Conservation (phyloP, 805 yeast genomes). For the Brettanomyces naardenensis region DNA sequence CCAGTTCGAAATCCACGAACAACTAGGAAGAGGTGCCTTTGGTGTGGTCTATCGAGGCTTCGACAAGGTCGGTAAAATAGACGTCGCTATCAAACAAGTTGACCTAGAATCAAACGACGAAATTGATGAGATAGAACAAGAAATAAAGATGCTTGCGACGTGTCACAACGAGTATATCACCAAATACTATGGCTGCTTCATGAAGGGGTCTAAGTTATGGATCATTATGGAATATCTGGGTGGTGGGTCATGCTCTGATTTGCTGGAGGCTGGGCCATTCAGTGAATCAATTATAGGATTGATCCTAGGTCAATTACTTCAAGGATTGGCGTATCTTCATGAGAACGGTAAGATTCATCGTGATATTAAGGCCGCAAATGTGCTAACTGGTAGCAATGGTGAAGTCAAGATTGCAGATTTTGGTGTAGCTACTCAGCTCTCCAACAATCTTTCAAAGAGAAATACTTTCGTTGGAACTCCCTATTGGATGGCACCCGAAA, state of each 20-base stretch:
- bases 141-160: conserved; percentile 59
- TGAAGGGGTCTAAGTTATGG: conserved; percentile 64
- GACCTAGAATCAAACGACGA: conserved; percentile 69
- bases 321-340: conserved; percentile 62
- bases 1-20: conserved; percentile 40
- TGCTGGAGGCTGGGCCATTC: conserved; percentile 53
- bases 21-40: conserved; percentile 73
- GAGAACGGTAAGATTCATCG: conserved; percentile 75
- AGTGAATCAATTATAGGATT: conserved; percentile 46
- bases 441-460: conserved; percentile 46
- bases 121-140: conserved; percentile 64
- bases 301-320: conserved; percentile 45
- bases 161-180: conserved; percentile 61
- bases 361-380: conserved; percentile 91
- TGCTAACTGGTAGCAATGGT: conserved; percentile 60
- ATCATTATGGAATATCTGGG: conserved; percentile 76
- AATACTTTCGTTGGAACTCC: conserved; percentile 17
- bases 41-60: conserved; percentile 67
- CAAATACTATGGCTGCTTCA: conserved; percentile 62
- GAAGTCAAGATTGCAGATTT: conserved; percentile 89
- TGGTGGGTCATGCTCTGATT: conserved; percentile 68
- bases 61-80: conserved; percentile 32
- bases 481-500: conserved; percentile 47
- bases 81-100: conserved; percentile 57
- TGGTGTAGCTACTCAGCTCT: conserved; percentile 83